Base-by-base conservation (phyloP, 441 rosid species). In the Pelargonium exstipulatum region DNA sequence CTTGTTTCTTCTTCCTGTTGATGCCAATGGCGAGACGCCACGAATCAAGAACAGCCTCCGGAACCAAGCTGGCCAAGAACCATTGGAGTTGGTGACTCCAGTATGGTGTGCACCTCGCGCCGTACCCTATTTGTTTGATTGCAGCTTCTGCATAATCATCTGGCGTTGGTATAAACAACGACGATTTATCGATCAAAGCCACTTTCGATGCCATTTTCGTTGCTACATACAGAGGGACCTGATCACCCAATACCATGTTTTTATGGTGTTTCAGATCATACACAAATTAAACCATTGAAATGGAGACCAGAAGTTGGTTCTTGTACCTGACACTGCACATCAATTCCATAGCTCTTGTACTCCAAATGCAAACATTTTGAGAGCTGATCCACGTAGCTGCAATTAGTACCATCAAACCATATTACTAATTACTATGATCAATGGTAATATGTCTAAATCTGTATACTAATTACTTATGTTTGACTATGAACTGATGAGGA, bases 71-170 rank as follows among this genome's bases (percentile, higher is more conserved):
- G 2, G 79, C 90, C 1, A 89, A 74, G 72, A 73, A 78, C 97
- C 96, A 88, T 64, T 91, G 97, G 57, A 87, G 62, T 0, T 87
- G 80, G 83, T 91, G 97, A 55, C 90, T 62, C 96, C 96, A 87
- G 32, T 81, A 83, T 20, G 97, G 96, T 0, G 87, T 81, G 84
- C 94, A 85, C 24, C 84, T 78, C 16, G 88, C 57, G 45, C 85
- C 88, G 1, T 80, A 85, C 3, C 95, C 95, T 9, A 90, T 87
- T 60, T 32, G 72, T 8, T 69, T 62, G 29, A 91, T 77, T 1
- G 86, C 92, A 12, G 87, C 86, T 69, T 71, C 49, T 3, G 80
- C 97, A 37, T 86, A 91, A 57, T 75, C 81, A 51, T 83, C 78
- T 1, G 96, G 77, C 4, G 88, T 69, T n/a, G 94, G 91, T 64